Percentiles rank a stretch among this genome's conserved stretches.
phyloP scores from a whole-genome alignment of 768 basidiomycete species.

The Suillus decipiens region DNA sequence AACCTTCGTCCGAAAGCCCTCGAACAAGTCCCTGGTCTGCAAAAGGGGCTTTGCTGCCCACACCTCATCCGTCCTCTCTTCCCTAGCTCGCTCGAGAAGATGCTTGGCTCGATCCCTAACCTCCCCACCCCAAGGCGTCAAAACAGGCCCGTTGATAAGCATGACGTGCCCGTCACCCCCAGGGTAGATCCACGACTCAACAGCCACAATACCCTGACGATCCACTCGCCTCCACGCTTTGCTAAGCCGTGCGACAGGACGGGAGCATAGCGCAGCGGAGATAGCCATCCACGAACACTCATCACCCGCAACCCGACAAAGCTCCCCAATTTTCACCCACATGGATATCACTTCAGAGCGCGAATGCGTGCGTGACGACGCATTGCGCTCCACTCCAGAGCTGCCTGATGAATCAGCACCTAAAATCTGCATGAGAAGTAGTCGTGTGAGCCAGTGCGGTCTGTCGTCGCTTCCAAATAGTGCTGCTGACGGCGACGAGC shows the following conservation, averaged over 20 bases:
- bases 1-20: conserved; percentile 50
- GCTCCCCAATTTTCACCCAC: conserved; percentile 75
- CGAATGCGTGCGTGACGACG: conserved; percentile 64
- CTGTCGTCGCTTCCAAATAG: conserved; percentile 70
- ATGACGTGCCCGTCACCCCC: conserved; percentile 34
- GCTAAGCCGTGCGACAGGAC: conserved; percentile 73
- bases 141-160: conserved; percentile 41
- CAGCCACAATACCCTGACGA: conserved; percentile 49
- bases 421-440: conserved; percentile 70
- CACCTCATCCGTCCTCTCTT: conserved; percentile 43
- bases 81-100: conserved; percentile 47
- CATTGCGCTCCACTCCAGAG: conserved; percentile 29
- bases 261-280: conserved; percentile 64
- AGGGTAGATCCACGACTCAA: conserved; percentile 69
- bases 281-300: conserved; percentile 82
- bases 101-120: conserved; percentile 46
- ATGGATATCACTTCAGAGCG: conserved; percentile 71
- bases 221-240: conserved; percentile 83
- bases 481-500: conserved; percentile 26
- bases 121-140: conserved; percentile 74
- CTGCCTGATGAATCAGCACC: conserved; percentile 52
- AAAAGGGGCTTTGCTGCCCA: conserved; percentile 44
- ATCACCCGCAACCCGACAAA: conserved; percentile 71
- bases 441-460: conserved; percentile 81
- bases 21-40: conserved; percentile 49